Conservation (phyloP, 2,329 filamentous ascomycete species). For the Parasarocladium wereldwijsianum region DNA sequence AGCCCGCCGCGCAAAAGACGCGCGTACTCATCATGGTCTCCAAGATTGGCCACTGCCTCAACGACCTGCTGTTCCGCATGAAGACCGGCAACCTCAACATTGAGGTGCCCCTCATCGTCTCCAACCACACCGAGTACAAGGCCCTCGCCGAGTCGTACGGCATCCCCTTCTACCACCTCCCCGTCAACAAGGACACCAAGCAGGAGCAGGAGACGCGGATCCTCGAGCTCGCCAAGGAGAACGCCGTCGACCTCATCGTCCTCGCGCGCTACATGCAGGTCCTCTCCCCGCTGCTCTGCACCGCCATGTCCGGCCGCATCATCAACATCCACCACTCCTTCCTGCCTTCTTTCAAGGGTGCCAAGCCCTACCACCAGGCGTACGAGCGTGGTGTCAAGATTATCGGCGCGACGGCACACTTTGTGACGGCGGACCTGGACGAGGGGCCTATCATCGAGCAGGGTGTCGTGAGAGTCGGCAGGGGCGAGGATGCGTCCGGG, state of each 20-base stretch:
- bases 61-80: conserved; percentile 69
- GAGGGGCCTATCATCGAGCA: conserved; percentile 85
- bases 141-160: conserved; percentile 57
- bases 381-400: conserved; percentile 81
- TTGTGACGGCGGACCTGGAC: conserved; percentile 72
- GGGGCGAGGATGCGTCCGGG: conserved; percentile 61
- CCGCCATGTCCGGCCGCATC: conserved; percentile 69
- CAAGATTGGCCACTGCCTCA: conserved; percentile 76
- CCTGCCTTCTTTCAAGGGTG: conserved; percentile 76
- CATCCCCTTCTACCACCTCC: conserved; percentile 68
- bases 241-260: conserved; percentile 65
- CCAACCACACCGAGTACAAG: conserved; percentile 65
- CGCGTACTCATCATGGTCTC: conserved; percentile 79
- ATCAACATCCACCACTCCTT: conserved; percentile 90
- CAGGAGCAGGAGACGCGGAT: conserved; percentile 56
- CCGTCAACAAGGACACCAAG: conserved; percentile 68
- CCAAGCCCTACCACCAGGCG: conserved; percentile 78
- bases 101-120: conserved; percentile 59
- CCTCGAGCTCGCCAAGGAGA: conserved; percentile 51
- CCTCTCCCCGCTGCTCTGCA: conserved; percentile 57
- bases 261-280: conserved; percentile 84
- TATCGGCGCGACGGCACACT: conserved; percentile 74
- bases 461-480: conserved; percentile 61
- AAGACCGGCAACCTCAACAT: conserved; percentile 61
- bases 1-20: conserved; percentile 53